A percentile compares a stretch with the other conserved stretches of the same genome.
Evolutionary conservation across 148 eudicot species (phyloP).

Genomic region (Fagopyrum esculentum): DNA sequence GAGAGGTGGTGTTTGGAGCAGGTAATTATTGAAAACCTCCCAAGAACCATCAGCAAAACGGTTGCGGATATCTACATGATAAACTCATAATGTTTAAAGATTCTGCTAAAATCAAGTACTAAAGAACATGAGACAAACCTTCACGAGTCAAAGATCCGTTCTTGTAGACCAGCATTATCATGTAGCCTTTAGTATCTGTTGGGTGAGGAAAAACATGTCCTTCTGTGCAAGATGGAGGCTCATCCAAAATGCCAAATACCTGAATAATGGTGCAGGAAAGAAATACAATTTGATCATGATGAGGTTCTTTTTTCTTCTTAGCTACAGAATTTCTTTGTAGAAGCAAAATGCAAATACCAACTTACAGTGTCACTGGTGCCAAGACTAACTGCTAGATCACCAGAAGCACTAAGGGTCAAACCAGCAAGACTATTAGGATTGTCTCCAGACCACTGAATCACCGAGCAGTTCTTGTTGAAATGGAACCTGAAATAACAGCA

Average conservation of each 20-base stretch:
- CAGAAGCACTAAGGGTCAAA: constrained; percentile 77
- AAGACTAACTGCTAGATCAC: constrained; percentile 93
- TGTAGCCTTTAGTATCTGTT: constrained; percentile 69
- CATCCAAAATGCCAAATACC: constrained; percentile 81
- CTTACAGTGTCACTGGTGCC: constrained; percentile 98
- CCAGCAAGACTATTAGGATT: constrained; percentile 95
- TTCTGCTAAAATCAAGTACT: background rate
- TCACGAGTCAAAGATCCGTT: constrained; percentile 94
- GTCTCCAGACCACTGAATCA: constrained; percentile 95
- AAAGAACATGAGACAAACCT: constrained; percentile 32
- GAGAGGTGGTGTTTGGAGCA: constrained; percentile 72
- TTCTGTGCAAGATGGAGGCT: constrained; percentile 71
- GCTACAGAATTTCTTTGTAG: background rate
- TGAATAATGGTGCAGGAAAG: constrained; percentile 15
- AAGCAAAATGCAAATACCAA: constrained; percentile 8
- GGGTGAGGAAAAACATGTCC: constrained; percentile 97
- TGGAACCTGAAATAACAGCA: constrained; percentile 37
- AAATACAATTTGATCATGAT: background rate
- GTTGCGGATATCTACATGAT: constrained; percentile 61
- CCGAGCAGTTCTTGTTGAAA: constrained; percentile 63
- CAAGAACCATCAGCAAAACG: constrained; percentile 64
- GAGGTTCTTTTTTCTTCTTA: background rate
- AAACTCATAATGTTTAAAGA: background rate
- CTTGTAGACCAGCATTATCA: constrained; percentile 91
- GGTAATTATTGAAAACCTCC: constrained; percentile 58